Evolutionary conservation across 2,329 filamentous ascomycete species (phyloP), one percentile per base, ranked within the genome.

Genomic region (Sporothrix protearum): DNA sequence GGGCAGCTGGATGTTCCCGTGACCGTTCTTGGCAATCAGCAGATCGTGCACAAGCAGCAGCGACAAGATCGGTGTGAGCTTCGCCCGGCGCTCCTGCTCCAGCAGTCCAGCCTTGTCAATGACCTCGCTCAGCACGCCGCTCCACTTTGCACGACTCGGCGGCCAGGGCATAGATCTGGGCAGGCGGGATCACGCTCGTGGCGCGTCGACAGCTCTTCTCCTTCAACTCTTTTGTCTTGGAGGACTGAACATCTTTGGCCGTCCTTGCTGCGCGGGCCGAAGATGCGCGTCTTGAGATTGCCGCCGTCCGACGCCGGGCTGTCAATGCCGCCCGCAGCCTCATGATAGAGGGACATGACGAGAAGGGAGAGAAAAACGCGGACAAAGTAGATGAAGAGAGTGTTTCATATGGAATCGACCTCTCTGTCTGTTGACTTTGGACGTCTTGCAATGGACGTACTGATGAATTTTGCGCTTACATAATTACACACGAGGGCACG

Each of bases 121-220:
- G n/a, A 97, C 91, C 77, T 97, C 94, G 77, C 93, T 93, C 64
- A 99, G 82, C 2, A 97, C 85, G 3, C 84, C 80, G 76, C 94
- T 96, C 93, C 95, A 97, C n/a, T 88, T 97, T 98, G 76, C 91
- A 90, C 0, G 92, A 89, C 81, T 98, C 94, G 28, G 91, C 87
- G 28, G 94, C 91, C 47, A 99, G 84, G 9, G 96, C 96, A 79
- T 96, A 98, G 8, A 98, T 84, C 78, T 96, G 92, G 12, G 90
- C 90, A 0, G 91, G 91, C 2, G 91, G 87, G 19, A 92, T 94
- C 78, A 95, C 97, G 22, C 28, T 64, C 5, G 19, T 68, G 22
- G 25, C 19, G 16, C 51, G 39, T 16, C 33, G n/a, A 22, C 69
- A 28, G 25, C 39, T n/a, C 39, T 66, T 25, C 30, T 66, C 57